Base-by-base conservation (phyloP, 306 rosid species). In the Luffa acutangula region DNA sequence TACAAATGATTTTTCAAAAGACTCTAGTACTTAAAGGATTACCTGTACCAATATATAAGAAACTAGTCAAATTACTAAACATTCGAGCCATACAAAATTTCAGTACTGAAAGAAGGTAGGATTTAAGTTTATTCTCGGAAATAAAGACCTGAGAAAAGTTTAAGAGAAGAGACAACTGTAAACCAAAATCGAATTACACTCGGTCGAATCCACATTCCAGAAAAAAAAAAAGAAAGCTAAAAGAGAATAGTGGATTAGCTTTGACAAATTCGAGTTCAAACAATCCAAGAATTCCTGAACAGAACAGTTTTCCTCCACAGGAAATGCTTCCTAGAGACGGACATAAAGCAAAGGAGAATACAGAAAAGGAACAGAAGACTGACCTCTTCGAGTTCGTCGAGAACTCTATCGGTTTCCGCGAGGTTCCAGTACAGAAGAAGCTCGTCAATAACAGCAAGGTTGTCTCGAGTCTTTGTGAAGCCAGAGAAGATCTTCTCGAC, bases 351-450 rank as follows among this genome's bases (percentile, higher is more conserved):
- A 45, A 51, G 36, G 13, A 33, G 12, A 48, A 1, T 9, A 58
- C 0, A 42, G 33, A 11, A 58, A 45, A 37, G 37, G 4, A 54
- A 39, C 42, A 8, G 14, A 74, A 56, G 0, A 56, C 18, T 39
- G 78, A 95, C 99, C 99, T 95, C 99, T 85, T 95, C 98, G 59
- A 95, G 97, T 65, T 93, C 92, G 64, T 95, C 99, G 80, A 95
- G 99, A 57, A 95, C 97, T 33, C 86, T 85, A 42, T 95, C 97
- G 2, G 97, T 95, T 43, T 95, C 99, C 37, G 97, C 90, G 81
- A 95, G 97, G 83, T 95, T 91, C 97, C 97, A 95, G 67, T 91
- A 95, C 39, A 95, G 94, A 12, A 95, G 91, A 39, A 95, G 97
- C 92, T 95, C 97, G 43, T 93, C 97, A 9, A 95, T 78, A 80